These are phyloP conservation scores for Ophiostoma piceae DNA, from an alignment of 2,329 filamentous ascomycete genomes.

Conservation along the genomic window DNA sequence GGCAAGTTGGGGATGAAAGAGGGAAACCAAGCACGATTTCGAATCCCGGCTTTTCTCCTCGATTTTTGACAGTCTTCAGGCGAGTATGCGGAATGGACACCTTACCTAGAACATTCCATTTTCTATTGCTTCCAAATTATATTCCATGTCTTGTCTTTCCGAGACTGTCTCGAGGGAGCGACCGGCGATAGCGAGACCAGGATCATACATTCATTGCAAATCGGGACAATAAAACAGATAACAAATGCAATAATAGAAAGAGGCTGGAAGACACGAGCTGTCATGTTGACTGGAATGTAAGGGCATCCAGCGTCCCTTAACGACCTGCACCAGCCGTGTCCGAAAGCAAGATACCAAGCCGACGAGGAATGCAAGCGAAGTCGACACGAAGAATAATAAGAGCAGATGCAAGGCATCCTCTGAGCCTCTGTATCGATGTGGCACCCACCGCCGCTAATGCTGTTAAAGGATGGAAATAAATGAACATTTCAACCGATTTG, in stretches of 20 bases:
- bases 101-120: neutral
- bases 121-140: neutral
- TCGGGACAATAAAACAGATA: neutral
- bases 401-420: neutral
- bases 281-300: neutral
- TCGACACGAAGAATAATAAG: neutral
- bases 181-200: neutral
- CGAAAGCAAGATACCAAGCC: neutral
- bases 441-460: neutral
- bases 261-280: neutral
- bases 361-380: neutral
- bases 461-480: neutral
- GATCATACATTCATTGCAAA: neutral
- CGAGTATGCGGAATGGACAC: neutral
- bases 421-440: neutral
- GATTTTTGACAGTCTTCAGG: neutral
- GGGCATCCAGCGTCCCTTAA: neutral
- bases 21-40: neutral
- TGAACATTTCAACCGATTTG: neutral
- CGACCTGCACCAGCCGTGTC: neutral
- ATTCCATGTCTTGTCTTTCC: neutral
- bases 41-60: neutral
- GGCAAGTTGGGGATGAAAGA: neutral
- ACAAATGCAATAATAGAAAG: neutral
- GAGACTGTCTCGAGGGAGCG: constrained; percentile 2